phyloP scores from a whole-genome alignment of 2,329 filamentous ascomycete genomes.

The Drechslerella stenobrocha region DNA sequence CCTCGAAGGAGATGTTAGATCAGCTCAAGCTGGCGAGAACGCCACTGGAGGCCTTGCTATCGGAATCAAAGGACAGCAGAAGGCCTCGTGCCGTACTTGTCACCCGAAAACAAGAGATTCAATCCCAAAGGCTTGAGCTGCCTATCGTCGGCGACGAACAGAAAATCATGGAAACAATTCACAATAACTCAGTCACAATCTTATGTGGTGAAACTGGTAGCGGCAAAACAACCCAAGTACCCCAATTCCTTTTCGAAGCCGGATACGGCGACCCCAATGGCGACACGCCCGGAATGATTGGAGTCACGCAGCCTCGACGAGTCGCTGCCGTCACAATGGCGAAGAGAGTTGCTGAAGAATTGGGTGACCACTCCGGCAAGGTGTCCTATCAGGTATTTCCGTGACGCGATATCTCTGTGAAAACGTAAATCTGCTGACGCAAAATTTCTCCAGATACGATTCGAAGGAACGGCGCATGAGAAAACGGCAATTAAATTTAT shows the following conservation, averaged over 20 bases:
- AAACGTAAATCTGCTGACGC: conserved; percentile 3
- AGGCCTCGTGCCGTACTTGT: conserved; percentile 47
- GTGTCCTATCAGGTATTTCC: conserved; percentile 70
- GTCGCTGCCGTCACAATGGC: conserved; percentile 98
- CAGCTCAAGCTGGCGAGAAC: conserved; percentile 27
- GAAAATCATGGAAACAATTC: conserved; percentile 95
- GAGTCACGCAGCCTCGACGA: conserved; percentile 88
- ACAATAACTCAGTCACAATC: conserved; percentile 85
- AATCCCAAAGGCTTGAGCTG: conserved; percentile 74
- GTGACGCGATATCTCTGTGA: conserved; percentile 22
- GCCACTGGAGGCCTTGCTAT: conserved; percentile 18
- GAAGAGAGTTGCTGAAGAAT: conserved; percentile 81
- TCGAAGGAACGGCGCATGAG: conserved; percentile 77
- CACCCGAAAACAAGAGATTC: conserved; percentile 69
- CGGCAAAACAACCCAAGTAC: conserved; percentile 95
- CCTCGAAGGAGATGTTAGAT: conserved; percentile 11
- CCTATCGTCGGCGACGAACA: conserved; percentile 95
- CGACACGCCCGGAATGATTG: conserved; percentile 86
- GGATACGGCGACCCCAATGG: conserved; percentile 80
- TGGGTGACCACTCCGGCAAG: conserved; percentile 73
- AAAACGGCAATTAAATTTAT: conserved; percentile 96
- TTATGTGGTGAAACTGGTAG: conserved; percentile 94
- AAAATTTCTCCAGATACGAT: conserved; percentile 69
- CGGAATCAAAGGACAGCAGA: conserved; percentile 24
- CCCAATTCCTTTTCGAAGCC: conserved; percentile 92